phyloP scores from a whole-genome alignment of 768 basidiomycete species.

The Krasilnikovozyma curviuscula region DNA sequence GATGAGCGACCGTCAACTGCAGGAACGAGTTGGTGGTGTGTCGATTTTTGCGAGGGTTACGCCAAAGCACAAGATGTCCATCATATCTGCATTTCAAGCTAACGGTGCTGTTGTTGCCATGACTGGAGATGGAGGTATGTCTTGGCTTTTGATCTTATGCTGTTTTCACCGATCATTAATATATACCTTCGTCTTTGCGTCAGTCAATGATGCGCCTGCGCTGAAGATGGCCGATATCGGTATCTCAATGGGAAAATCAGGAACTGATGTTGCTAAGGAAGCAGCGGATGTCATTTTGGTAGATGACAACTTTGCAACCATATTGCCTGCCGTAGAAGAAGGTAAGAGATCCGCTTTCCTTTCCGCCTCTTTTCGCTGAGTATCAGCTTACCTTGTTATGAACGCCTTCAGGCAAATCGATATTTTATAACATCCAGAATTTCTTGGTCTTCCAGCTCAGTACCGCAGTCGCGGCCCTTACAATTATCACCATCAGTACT shows the following conservation, averaged over 20 bases:
- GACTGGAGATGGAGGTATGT: slow-evolving; percentile 86
- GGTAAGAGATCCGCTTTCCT: slow-evolving; percentile 31
- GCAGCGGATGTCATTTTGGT: slow-evolving; percentile 93
- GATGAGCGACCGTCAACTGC: slow-evolving; percentile 59
- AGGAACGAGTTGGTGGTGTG: slow-evolving; percentile 59
- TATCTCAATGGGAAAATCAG: slow-evolving; percentile 90
- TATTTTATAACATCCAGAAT: slow-evolving; percentile 97
- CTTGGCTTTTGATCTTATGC: not conserved
- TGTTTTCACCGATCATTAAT: not conserved
- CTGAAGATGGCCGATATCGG: slow-evolving; percentile 97
- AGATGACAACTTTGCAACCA: slow-evolving; percentile 90
- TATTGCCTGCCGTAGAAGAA: slow-evolving; percentile 84
- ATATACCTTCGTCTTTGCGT: not conserved
- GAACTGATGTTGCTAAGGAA: slow-evolving; percentile 97
- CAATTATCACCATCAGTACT: slow-evolving; percentile 86
- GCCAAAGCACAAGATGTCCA: slow-evolving; percentile 92
- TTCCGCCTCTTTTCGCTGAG: not conserved
- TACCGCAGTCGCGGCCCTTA: slow-evolving; percentile 86
- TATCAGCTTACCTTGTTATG: slow-evolving; percentile 9
- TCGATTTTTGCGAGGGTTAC: slow-evolving; percentile 90
- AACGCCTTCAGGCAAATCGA: slow-evolving; percentile 71
- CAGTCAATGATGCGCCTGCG: slow-evolving; percentile 89
- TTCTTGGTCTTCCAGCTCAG: slow-evolving; percentile 93
- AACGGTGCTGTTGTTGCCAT: slow-evolving; percentile 82
- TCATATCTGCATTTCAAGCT: slow-evolving; percentile 80